Base-by-base conservation (phyloP, 306 rosid species). In the Quercus variabilis region DNA sequence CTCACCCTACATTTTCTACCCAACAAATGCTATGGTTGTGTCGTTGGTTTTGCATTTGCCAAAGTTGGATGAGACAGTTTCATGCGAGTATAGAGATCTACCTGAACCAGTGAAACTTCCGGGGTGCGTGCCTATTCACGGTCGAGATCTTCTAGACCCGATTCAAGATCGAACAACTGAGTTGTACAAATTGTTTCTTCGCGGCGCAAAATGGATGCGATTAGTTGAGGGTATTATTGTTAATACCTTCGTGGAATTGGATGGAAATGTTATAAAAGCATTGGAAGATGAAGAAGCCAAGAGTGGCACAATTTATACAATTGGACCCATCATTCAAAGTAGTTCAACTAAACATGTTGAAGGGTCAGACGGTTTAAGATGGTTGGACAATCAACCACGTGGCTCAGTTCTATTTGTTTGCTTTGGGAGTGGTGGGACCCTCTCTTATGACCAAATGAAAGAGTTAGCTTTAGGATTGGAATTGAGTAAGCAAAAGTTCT, bases 361-460 rank as follows among this genome's bases (percentile, higher is more conserved):
- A 15, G 77, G 54, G 49, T 49, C 54, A 12, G 54, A 12, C 4
- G 31, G 81, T 64, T 72, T 77, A 17, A 68, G 19, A 30, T 77
- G 84, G 87, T 52, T 84, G 84, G 67, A 80, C 15, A 68, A 52
- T 12, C 87, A 80, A 49, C 77, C 28, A 52, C 43, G 76, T 0
- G 65, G 65, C 1, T 84, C 87, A 0, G 85, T 84, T 64, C 14
- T 84, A 12, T 67, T 67, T 1, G 49, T 67, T 6, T 84, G 82
- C 8, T 84, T 80, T 68, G 87, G 87, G 65, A 83, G 86, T 35
- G 86, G 83, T 13, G 86, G 86, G 38, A 75, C 86, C 30, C 83
- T 83, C 43, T 77, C 87, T 3, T 67, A n/a, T 4, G 75, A 77
- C 1, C 87, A 84, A 9, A 4, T 74, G 10, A 60, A 68, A 38